Base-by-base conservation (phyloP, 768 basidiomycete species). In the Trametes meyenii region DNA sequence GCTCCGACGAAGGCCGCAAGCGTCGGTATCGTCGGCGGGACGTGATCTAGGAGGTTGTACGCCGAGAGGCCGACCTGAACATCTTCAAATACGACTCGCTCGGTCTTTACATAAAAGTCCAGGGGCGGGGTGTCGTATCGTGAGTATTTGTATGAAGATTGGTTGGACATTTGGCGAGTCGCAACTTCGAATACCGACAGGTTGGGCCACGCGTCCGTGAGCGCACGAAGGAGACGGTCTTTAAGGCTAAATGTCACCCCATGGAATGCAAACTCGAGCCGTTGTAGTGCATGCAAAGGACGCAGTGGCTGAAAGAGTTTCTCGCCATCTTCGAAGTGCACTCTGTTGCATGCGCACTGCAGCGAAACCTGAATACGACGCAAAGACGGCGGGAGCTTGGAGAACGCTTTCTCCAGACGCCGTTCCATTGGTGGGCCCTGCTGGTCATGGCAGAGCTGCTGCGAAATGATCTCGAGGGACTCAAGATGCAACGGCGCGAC, bases 1-100 rank as follows among this genome's bases (percentile, higher is more conserved):
- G 53, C 60, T n/a, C 21, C 16, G 10, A 52, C 60, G 23, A 61
- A 61, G 5, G 39, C 26, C 2, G 60, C 60, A n/a, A 61, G 21
- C 2, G 60, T 61, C 17, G 29, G 36, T 6, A 61, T 11, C 3
- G 52, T 55, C 3, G 60, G 60, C 6, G 50, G 50, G 40, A 42
- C 40, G 17, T 55, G 42, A 38, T 52, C 50, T 10, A 5, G 14
- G n/a, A 29, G 38, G 19, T 24, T 3, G 12, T 7, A 29, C 23
- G 24, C 21, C 24, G n/a, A n/a, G n/a, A n/a, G n/a, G n/a, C n/a
- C n/a, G n/a, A 16, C 21, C 24, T 13, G 24, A 16, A 8, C 5
- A 26, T 23, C 10, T 24, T 48, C 46, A 33, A 33, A 33, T 33
- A 33, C 29, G 29, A 33, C 29, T n/a, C n/a, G n/a, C 29, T 33